Evolutionary conservation across 108 stramenopile genomes (phyloP).

Genomic region (Chaetoceros muelleri): DNA sequence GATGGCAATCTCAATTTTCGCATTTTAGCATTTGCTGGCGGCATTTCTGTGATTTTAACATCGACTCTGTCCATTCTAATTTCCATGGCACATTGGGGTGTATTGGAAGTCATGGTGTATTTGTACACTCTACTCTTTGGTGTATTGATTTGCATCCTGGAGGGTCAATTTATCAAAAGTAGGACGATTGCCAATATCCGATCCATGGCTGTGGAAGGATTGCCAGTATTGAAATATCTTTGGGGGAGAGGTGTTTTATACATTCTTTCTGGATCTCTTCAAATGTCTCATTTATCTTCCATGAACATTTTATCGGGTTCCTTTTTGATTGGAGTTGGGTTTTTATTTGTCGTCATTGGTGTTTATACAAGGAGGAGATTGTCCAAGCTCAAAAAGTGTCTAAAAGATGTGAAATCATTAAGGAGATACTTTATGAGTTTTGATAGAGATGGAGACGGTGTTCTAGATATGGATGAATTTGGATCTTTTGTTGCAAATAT

Average conservation of each 20-base stretch:
- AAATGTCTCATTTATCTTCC: background rate
- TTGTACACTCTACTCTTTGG: background rate
- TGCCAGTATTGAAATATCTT: background rate
- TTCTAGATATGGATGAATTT: background rate
- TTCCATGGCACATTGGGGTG: background rate
- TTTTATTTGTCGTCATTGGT: background rate
- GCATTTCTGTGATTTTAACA: background rate
- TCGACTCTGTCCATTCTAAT: background rate
- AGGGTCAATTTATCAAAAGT: background rate
- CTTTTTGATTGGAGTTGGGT: background rate
- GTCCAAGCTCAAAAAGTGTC: background rate
- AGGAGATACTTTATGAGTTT: background rate
- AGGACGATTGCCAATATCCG: background rate
- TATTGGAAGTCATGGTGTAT: background rate
- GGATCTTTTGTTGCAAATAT: background rate
- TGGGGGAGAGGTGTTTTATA: background rate
- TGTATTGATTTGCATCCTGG: background rate
- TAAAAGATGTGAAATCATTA: background rate
- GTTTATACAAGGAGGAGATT: background rate
- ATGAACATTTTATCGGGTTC: background rate
- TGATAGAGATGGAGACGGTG: background rate
- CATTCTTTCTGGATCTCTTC: background rate
- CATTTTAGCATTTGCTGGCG: background rate
- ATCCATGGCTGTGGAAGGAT: background rate
- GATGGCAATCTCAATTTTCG: background rate